These are phyloP conservation scores for Podospora pseudocomata DNA, from an alignment of 495 filamentous ascomycete species.

Conservation along the genomic window DNA sequence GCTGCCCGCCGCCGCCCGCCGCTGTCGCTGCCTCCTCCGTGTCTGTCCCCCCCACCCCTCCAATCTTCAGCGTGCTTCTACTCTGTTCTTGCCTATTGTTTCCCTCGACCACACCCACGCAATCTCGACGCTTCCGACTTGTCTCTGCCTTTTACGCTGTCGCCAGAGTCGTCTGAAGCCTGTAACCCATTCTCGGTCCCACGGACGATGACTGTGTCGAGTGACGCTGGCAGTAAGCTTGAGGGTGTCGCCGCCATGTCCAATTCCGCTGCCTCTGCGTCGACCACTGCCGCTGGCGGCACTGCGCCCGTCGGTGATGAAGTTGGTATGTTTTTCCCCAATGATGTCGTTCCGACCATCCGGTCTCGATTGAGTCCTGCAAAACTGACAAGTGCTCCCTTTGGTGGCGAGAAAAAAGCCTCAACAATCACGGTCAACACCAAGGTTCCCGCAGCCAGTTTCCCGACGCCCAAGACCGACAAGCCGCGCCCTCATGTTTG, in stretches of 20 bases:
- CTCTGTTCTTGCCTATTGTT: slow-evolving; percentile 7
- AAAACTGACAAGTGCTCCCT: slow-evolving; percentile 22
- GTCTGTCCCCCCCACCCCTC: slow-evolving; percentile 13
- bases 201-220: slow-evolving; percentile 34
- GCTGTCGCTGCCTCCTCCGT: slow-evolving; percentile 25
- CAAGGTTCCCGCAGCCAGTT: slow-evolving; percentile 43
- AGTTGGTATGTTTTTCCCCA: slow-evolving; percentile 31
- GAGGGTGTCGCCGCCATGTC: slow-evolving; percentile 34
- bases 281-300: slow-evolving; percentile 22
- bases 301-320: slow-evolving; percentile 32
- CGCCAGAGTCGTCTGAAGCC: slow-evolving; percentile 7
- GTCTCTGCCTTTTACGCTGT: neutral
- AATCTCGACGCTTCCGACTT: slow-evolving; percentile 6
- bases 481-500: slow-evolving; percentile 96
- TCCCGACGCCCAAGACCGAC: slow-evolving; percentile 87
- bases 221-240: slow-evolving; percentile 29
- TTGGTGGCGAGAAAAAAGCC: slow-evolving; percentile 29
- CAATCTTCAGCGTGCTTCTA: slow-evolving; percentile 2
- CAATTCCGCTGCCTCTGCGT: slow-evolving; percentile 27
- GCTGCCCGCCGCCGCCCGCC: slow-evolving; percentile 19
- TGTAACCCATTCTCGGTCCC: slow-evolving; percentile 1
- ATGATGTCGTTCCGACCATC: neutral
- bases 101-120: slow-evolving; percentile 17
- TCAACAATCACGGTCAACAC: slow-evolving; percentile 53
- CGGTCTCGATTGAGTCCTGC: slow-evolving; percentile 2